phyloP scores from a whole-genome alignment of 1,139 yeast species.

The Scheffersomyces lignicola region DNA sequence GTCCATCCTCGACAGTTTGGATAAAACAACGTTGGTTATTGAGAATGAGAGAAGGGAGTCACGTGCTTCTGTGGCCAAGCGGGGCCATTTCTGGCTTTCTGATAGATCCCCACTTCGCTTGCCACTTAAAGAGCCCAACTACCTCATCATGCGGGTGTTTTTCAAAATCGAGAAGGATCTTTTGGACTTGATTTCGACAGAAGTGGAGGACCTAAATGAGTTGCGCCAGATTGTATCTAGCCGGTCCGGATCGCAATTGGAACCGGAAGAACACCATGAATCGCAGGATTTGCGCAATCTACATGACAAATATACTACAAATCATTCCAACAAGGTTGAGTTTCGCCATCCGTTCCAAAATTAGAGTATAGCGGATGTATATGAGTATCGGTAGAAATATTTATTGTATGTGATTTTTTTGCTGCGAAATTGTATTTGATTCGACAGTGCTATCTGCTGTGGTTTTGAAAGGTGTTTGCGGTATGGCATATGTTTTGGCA shows the following conservation, averaged over 20 bases:
- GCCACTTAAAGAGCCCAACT: conserved; percentile 68
- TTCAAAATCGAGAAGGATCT: conserved; percentile 24
- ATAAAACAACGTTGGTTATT: conserved; percentile 5
- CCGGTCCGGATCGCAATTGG: neutral
- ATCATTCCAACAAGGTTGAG: no score
- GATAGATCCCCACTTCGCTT: conserved; percentile 64
- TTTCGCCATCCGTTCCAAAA: no score
- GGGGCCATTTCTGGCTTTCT: conserved; percentile 48
- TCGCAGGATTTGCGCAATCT: no score
- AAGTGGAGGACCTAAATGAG: conserved; percentile 13
- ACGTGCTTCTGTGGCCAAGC: neutral
- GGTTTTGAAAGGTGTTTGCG: no score
- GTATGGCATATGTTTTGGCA: no score
- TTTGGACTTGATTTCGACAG: conserved; percentile 16
- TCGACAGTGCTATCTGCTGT: no score
- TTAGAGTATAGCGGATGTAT: no score
- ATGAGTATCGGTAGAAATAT: no score
- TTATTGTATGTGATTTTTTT: no score
- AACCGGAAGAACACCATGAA: neutral
- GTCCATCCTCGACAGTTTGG: conserved; percentile 21
- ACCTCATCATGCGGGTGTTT: conserved; percentile 50
- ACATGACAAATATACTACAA: no score
- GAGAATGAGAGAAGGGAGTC: conserved; percentile 7
- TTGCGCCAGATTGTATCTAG: neutral
- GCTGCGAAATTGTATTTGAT: no score